Base-by-base conservation (phyloP, 2,329 filamentous ascomycete species). In the Periconia sp. region DNA sequence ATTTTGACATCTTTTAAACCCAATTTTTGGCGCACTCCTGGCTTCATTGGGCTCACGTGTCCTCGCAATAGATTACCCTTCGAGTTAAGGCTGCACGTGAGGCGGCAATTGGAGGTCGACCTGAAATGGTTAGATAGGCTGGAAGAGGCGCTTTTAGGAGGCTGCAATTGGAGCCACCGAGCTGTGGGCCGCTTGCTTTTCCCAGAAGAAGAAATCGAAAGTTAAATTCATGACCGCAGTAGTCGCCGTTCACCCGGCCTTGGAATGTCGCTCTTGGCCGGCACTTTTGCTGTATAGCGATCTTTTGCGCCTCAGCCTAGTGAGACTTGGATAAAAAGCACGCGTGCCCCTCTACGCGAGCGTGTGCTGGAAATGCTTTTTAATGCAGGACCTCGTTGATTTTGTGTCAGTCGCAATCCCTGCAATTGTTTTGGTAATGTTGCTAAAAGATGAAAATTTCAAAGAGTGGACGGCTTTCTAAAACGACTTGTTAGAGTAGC, bases 161-260 rank as follows among this genome's bases (percentile, higher is more conserved):
- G 8, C 10, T 36, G n/a, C 22, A 19, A 42, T 38, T 47, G 40
- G 39, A 17, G 9, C 19, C 2, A 23, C 24, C 7, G 22, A 34
- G 6, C 26, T 33, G 24, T 11, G 19, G 29, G 10, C 36, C 46
- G 47, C 47, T 40, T 26, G 37, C 26, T 25, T 13, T 34, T 21
- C 6, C 46, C 24, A 18, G 18, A 36, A 46, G 22, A 33, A 18
- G 32, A 13, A 38, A 42, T 18, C 24, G 34, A 42, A 40, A 21
- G 25, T 35, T 24, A 33, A n/a, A 24, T 22, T 30, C n/a, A 26
- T 40, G 8, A 25, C 33, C 16, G 40, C 38, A 32, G 47, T 46
- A 48, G 48, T 51, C 50, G 48, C 41, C 47, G 48, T 54, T 46
- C 50, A 35, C 12, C 23, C 23, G 16, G 45, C 29, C 35, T 34